phyloP scores from a whole-genome alignment of 129 eudicot species.

The Kitagawia praeruptora region DNA sequence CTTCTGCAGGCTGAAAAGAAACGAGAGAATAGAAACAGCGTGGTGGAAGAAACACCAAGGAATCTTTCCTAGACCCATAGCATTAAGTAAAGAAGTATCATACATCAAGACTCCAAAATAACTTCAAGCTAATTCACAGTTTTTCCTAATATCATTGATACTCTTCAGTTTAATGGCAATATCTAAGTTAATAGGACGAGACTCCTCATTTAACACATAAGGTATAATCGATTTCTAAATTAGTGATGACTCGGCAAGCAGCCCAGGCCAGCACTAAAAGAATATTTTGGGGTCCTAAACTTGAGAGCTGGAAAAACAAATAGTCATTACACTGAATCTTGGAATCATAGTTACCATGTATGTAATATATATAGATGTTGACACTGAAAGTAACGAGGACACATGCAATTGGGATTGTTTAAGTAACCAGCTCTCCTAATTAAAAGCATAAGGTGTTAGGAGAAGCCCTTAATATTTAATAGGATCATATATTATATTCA shows the following conservation, averaged over 20 bases:
- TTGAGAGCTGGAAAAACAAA: too few relatives aligned
- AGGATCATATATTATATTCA: too few relatives aligned
- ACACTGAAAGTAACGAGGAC: neutral
- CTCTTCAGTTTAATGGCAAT: neutral
- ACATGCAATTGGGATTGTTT: neutral
- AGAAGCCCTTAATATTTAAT: too few relatives aligned
- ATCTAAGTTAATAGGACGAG: neutral
- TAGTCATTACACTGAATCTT: too few relatives aligned
- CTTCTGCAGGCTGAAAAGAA: neutral
- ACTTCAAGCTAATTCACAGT: neutral
- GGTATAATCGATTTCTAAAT: neutral
- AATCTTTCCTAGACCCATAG: neutral
- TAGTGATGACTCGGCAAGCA: too few relatives aligned
- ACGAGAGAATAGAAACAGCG: neutral
- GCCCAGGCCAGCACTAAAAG: too few relatives aligned
- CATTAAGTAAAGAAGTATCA: neutral
- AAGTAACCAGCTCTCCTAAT: neutral
- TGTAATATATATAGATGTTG: neutral
- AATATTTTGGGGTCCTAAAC: too few relatives aligned
- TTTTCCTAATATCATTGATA: neutral
- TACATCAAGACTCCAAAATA: neutral
- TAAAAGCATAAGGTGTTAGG: too few relatives aligned
- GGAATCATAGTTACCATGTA: neutral
- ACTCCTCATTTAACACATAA: neutral
- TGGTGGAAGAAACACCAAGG: neutral